Evolutionary conservation across 257 asterid species (phyloP).

Genomic region (Solanum sejunctum): DNA sequence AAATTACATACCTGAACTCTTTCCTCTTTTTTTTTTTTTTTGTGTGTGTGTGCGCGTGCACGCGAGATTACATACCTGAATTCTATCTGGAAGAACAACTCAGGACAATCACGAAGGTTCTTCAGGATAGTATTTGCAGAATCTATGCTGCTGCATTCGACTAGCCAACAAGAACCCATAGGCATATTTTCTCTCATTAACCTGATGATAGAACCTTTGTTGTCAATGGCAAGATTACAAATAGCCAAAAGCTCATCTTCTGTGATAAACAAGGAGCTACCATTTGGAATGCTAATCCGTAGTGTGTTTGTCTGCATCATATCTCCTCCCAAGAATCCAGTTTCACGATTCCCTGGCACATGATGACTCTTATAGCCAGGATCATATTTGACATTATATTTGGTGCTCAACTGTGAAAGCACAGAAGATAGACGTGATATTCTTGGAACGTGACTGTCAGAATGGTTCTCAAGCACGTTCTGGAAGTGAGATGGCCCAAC

Average conservation of each 20-base stretch:
- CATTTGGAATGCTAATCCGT: slow-evolving; percentile 34
- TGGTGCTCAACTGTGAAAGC: slow-evolving; percentile 33
- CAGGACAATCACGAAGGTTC: slow-evolving; percentile 45
- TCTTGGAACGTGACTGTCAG: slow-evolving; percentile 35
- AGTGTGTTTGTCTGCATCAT: slow-evolving; percentile 23
- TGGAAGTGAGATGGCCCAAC: slow-evolving; percentile 45
- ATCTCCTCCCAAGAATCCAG: slow-evolving; percentile 23
- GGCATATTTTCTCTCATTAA: slow-evolving; percentile 34
- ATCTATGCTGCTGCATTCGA: slow-evolving; percentile 48
- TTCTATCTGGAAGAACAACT: slow-evolving; percentile 47
- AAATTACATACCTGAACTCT: not conserved
- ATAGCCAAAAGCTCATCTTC: slow-evolving; percentile 47
- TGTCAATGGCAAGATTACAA: slow-evolving; percentile 46
- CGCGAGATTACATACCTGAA: slow-evolving; percentile 28
- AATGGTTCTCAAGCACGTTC: slow-evolving; percentile 32
- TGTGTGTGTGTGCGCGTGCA: not conserved
- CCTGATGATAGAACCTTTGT: slow-evolving; percentile 38
- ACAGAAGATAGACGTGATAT: slow-evolving; percentile 34
- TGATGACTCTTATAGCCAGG: slow-evolving; percentile 25
- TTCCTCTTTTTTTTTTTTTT: not conserved
- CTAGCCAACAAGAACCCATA: slow-evolving; percentile 39
- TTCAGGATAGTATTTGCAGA: slow-evolving; percentile 38
- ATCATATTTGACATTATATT: slow-evolving; percentile 28
- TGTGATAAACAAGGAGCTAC: slow-evolving; percentile 22
- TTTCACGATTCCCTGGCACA: slow-evolving; percentile 10